Evolutionary conservation across 2,329 filamentous ascomycete genomes (phyloP).

Genomic region (Esteya vermicola): DNA sequence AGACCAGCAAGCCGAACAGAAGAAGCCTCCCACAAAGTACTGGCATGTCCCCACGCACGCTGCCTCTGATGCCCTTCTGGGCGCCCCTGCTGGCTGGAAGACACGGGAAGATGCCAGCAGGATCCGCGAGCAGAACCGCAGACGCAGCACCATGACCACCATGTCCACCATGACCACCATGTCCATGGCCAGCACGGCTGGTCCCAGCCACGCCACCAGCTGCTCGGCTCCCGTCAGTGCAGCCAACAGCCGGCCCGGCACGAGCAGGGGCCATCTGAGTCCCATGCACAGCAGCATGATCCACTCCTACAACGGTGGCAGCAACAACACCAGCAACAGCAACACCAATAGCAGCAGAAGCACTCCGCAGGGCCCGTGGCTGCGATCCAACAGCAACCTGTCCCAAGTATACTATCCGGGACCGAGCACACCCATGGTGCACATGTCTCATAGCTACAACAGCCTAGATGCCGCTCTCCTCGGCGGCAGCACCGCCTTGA

Average conservation of each 20-base stretch:
- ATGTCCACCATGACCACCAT: no score
- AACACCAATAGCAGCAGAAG: background rate
- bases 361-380: background rate
- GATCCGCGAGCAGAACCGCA: constrained; percentile 35
- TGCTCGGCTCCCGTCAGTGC: no score
- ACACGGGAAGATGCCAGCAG: constrained; percentile 25
- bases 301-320: constrained; percentile 1
- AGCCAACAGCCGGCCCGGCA: background rate
- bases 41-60: constrained; percentile 49
- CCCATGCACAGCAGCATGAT: constrained; percentile 8
- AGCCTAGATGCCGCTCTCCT: constrained; percentile 9
- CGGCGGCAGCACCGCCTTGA: background rate
- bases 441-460: constrained; percentile 9
- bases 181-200: no score
- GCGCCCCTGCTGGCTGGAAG: constrained; percentile 37
- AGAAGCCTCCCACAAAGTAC: constrained; percentile 28
- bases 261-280: constrained; percentile 4
- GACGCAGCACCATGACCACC: constrained; percentile 28
- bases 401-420: constrained; percentile 7
- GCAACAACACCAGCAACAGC: constrained; percentile 1
- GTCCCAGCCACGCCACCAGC: no score
- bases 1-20: constrained; percentile 16
- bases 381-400: constrained; percentile 5
- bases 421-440: constrained; percentile 3
- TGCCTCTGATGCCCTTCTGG: constrained; percentile 40